Percentiles rank a stretch among this genome's conserved stretches.
phyloP scores from a whole-genome alignment of 1,284 basidiomycete genomes.

The Phylloporus sp. region DNA sequence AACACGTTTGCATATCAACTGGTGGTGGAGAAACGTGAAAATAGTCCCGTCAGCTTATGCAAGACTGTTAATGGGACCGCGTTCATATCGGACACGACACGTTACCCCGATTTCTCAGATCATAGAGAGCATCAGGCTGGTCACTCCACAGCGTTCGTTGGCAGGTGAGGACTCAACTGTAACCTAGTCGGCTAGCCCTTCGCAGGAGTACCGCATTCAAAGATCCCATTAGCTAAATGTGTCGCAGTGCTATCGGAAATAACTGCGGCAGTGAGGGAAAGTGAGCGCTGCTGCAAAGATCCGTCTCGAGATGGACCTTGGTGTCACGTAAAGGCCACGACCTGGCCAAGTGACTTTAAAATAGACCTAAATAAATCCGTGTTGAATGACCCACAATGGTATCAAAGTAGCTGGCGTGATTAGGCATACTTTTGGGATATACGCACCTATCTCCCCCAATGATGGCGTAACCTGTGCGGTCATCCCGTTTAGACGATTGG shows the following conservation, averaged over 20 bases:
- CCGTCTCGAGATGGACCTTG: neutral
- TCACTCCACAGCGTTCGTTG: neutral
- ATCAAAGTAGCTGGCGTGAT: neutral
- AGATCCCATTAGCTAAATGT: neutral
- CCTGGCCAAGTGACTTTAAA: neutral
- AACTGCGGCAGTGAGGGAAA: neutral
- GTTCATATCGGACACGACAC: neutral
- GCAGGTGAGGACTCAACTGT: too few species aligned
- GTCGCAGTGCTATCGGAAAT: neutral
- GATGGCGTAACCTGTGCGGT: too few species aligned
- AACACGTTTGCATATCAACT: neutral
- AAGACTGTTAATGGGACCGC: too few species aligned
- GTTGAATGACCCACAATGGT: neutral
- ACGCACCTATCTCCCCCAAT: too few species aligned
- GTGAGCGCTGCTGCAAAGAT: neutral
- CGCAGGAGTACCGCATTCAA: neutral
- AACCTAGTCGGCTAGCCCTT: neutral
- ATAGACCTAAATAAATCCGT: neutral
- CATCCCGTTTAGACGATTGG: too few species aligned
- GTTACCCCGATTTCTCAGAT: neutral
- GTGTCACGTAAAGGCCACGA: neutral
- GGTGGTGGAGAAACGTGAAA: neutral
- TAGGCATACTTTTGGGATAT: neutral
- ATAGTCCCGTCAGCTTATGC: too few species aligned
- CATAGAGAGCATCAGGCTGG: neutral